Conservation (phyloP, 768 basidiomycete genomes). For the Clavaria fumosa region DNA sequence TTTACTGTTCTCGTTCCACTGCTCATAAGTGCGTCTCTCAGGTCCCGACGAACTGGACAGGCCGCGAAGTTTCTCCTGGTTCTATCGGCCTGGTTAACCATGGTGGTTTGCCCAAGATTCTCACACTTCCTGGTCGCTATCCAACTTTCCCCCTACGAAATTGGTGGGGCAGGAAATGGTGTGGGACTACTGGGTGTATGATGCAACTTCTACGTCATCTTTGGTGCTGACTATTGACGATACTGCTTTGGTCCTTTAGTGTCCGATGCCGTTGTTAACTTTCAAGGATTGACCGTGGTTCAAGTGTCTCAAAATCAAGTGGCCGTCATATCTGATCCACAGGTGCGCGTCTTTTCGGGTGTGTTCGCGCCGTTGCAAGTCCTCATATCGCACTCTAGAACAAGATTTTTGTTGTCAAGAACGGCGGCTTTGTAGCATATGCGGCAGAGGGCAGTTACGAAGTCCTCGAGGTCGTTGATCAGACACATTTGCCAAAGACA, state of each 20-base stretch:
- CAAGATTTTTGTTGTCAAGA: conserved; percentile 73
- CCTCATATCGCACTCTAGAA: background rate
- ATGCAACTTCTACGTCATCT: conserved; percentile 6
- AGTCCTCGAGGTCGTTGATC: conserved; percentile 71
- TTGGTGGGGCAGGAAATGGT: conserved; percentile 74
- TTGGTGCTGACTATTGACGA: background rate
- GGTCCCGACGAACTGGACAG: conserved; percentile 53
- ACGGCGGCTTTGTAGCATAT: conserved; percentile 64
- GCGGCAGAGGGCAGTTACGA: conserved; percentile 65
- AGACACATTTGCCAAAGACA: conserved; percentile 52
- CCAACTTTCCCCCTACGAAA: conserved; percentile 62
- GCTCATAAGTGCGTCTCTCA: conserved; percentile 12
- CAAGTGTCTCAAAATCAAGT: conserved; percentile 81
- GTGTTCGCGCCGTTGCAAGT: conserved; percentile 25
- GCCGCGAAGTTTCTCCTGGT: conserved; percentile 58
- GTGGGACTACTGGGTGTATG: conserved; percentile 53
- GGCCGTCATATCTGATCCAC: conserved; percentile 63
- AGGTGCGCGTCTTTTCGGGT: no score
- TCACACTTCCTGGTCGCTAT: conserved; percentile 64
- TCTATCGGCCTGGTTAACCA: conserved; percentile 63
- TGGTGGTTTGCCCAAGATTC: conserved; percentile 65
- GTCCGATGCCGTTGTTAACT: conserved; percentile 70
- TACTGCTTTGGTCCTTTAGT: conserved; percentile 30
- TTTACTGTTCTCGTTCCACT: background rate
- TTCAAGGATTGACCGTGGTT: conserved; percentile 67